Base-by-base conservation (phyloP, 345 rosid species). In the Hypericum androsaemum region DNA sequence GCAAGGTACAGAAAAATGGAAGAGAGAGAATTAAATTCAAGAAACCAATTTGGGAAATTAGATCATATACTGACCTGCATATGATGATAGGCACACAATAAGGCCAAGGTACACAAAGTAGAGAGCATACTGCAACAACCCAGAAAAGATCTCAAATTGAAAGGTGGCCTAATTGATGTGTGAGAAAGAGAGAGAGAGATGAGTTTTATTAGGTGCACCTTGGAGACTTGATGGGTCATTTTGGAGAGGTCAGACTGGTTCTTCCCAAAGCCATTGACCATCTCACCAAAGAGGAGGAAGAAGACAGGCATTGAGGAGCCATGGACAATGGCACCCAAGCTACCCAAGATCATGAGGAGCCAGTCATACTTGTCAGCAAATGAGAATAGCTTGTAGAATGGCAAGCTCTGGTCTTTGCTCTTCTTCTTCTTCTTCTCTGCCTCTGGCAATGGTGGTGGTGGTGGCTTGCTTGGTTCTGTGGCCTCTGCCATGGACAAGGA, bases 261-360 rank as follows among this genome's bases (percentile, higher is more conserved):
- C 72, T 88, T 78, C 39, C 98, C 98, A 61, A 92, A 92, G 8
- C 98, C 98, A 66, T 92, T 92, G 48, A 92, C 94, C 98, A 92
- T 92, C 76, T 92, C 78, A 47, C 98, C 98, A 57, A 92, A 92
- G 1, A 92, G 77, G 48, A 92, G 74, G 80, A 92, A 92, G 70
- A 92, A 92, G 59, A 88, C 84, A 52, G 97, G 98, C 98, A 88
- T 88, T 17, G 98, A 78, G 40, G 98, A 85, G 59, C 98, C 98
- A 57, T 92, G 98, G 55, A 92, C 54, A 14, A 92, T 71, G 60
- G 98, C 97, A 38, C 98, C 98, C 5, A 83, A 4, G 74, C 88
- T 80, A 0, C 98, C 98, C 47, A 65, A 57, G 72, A 63, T 66
- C 98, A 92, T 92, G 32, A 92, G 71, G 0, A 77, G 43, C 56